Evolutionary conservation across 257 asterid species (phyloP), one percentile per base, ranked within the genome.

Genomic region (Leonotis leonurus): DNA sequence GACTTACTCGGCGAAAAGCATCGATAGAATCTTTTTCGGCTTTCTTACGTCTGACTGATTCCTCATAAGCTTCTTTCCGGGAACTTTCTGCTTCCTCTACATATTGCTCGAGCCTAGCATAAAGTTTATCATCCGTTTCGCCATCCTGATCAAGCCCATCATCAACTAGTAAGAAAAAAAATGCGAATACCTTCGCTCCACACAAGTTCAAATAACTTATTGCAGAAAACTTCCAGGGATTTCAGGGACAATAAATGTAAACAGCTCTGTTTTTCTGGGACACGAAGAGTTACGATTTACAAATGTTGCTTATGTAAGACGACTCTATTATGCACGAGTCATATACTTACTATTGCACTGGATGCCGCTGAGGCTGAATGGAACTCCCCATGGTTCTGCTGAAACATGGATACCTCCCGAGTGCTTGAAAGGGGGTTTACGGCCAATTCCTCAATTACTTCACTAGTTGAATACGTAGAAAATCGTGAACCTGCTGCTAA

Each of bases 21-120:
- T 72, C 80, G 46, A 75, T 77, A 60, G 35, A 86, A 35, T 86
- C 90, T 45, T 80, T 91, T 76, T 88, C 97, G 24, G 90, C 95
- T 77, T 81, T 84, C 64, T 74, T 77, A 30, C 83, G 83, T 85
- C 71, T 84, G 30, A 72, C 44, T 56, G 95, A 83, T 77, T 84
- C 95, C 64, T 80, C 84, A 35, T 67, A 83, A 13, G 94, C 97
- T 73, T 84, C 97, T 73, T 71, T 83, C 67, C 70, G 64, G n/a
- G 93, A 78, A 61, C 39, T 77, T 75, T 86, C 90, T 55, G 90
- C 90, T 63, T 91, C 98, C 18, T 60, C 74, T 62, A 72, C 78
- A 70, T 71, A 78, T 71, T 82, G 87, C 73, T 81, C 82, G 39
- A 88, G 83, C 79, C 75, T 80, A 56, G 77, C 82, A 67, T 72